Base-by-base conservation (phyloP, 2,329 filamentous ascomycete genomes). In the Amphichorda felina region DNA sequence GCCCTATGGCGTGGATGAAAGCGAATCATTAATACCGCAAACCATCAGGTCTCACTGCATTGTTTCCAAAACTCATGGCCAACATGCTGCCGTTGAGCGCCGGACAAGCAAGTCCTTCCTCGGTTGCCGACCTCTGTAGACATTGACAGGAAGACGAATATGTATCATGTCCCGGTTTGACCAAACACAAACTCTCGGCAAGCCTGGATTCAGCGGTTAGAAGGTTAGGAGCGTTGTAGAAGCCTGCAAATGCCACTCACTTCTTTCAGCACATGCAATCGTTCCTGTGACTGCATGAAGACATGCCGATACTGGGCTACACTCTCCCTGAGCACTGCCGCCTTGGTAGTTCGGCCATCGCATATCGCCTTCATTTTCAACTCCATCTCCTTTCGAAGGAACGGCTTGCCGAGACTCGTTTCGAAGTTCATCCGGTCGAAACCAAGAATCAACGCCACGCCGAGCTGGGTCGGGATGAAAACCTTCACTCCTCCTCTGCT, bases 361-460 rank as follows among this genome's bases (percentile, higher is more conserved):
- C 91, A 96, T 38, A 98, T 95, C 39, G 84, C 85, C 54, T 88
- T 91, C 89, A 98, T 95, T 55, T 87, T 85, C 41, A 86, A 63
- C 59, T 98, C 91, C 86, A 95, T 95, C 66, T 98, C 87, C 59
- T 96, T 96, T 38, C 91, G 79, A 40, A 98, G 64, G 53, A 96
- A 96, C 1, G 91, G 91, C 58, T 96, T 96, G 54, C 87, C 85
- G 34, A 98, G 71, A 50, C 87, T 95, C 30, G 82, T 87, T 48
- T 94, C 88, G 43, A 93, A 81, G 38, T 87, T 85, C 70, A 98
- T 89, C 45, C 82, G 79, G 56, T 98, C 88, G 50, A 96, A 98
- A 2, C 91, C 91, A 55, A 94, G 75, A 41, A 96, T 88, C 36
- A 98, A 68, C 14, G 91, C 89, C 17, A 96, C 78, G 3, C 91